These are phyloP conservation scores for Cytospora chrysosperma DNA, from an alignment of 2,329 filamentous ascomycete genomes.

Conservation along the genomic window DNA sequence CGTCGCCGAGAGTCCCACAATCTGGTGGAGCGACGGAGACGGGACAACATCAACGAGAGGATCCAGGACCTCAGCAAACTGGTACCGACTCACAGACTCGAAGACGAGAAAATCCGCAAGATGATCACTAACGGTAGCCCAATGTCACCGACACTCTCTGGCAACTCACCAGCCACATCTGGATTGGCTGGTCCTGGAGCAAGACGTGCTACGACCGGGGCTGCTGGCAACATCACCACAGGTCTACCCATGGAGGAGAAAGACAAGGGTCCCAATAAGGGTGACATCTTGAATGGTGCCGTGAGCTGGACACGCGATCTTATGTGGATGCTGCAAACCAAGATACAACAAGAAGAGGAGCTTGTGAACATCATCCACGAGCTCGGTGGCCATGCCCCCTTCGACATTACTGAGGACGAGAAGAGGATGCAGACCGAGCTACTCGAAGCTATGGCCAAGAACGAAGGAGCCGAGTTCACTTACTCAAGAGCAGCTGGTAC, in stretches of 20 bases:
- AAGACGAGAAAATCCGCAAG: slow-evolving; percentile 96
- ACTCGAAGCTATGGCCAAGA: slow-evolving; percentile 80
- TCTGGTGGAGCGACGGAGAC: slow-evolving; percentile 86
- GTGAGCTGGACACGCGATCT: slow-evolving; percentile 97
- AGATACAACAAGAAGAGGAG: slow-evolving; percentile 86
- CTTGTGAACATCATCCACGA: slow-evolving; percentile 72
- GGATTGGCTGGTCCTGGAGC: slow-evolving; percentile 82
- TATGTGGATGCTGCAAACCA: slow-evolving; percentile 93
- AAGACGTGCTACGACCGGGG: slow-evolving; percentile 70
- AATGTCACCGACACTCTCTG: slow-evolving; percentile 76
- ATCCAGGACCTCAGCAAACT: slow-evolving; percentile 95
- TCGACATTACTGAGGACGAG: slow-evolving; percentile 86
- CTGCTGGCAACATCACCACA: slow-evolving; percentile 80
- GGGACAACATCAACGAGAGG: slow-evolving; percentile 98
- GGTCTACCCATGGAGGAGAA: slow-evolving; percentile 93
- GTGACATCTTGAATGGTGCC: slow-evolving; percentile 94
- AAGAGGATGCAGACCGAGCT: slow-evolving; percentile 94
- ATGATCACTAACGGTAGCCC: slow-evolving; percentile 90
- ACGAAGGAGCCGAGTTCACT: slow-evolving; percentile 70
- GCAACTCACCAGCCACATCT: slow-evolving; percentile 75
- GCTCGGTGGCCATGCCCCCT: slow-evolving; percentile 73
- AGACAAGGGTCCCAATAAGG: slow-evolving; percentile 98
- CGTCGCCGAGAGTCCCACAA: slow-evolving; percentile 93
- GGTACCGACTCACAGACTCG: slow-evolving; percentile 86
- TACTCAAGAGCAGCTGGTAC: slow-evolving; percentile 84